Evolutionary conservation across 1,284 basidiomycete species (phyloP), one percentile per base, ranked within the genome.

Genomic region (Rhodotorula sp.): DNA sequence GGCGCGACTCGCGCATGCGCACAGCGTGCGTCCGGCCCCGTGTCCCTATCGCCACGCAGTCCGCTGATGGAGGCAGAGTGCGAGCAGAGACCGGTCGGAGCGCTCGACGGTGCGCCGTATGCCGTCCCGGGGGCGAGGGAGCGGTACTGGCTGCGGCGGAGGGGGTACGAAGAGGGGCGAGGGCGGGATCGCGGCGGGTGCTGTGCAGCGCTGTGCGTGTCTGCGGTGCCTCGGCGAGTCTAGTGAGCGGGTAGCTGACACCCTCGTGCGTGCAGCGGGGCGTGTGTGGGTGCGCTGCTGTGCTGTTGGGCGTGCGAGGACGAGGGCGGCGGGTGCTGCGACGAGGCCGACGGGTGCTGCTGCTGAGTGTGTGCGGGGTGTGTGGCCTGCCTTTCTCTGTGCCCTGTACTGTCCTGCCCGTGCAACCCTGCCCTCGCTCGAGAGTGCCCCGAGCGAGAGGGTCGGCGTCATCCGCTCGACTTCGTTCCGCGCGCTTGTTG

Each of bases 271-370:
- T 13, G 53, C 16, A 34, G 27, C 13, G 27, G 27, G 14, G 27
- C 7, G 27, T 54, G 53, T 16, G 2, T 21, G 17, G 53, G 3
- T 56, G 62, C 23, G 45, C 21, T 23, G 44, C n/a, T 27, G 53
- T 54, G 44, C 21, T 64, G 61, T 63, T 41, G 52, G 61, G n/a
- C 3, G 61, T 53, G 27, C 27, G 55, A 54, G 16, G 59, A 49
- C 9, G 57, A 45, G n/a, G 54, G 25, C 42, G 34, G 7, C 13
- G 41, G 10, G 8, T 34, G 21, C 48, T 14, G 59, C 9, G 46
- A 21, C 9, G 58, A 60, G n/a, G 34, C 34, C 34, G 52, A n/a
- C 52, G 58, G n/a, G 25, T 60, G 61, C 42, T 63, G 50, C 42
- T 53, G 41, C 4, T 54, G 45, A 49, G 45, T 16, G 58, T 12